Base-by-base conservation (phyloP, 176 grass and related monocot species). In the Luzula sylvatica region DNA sequence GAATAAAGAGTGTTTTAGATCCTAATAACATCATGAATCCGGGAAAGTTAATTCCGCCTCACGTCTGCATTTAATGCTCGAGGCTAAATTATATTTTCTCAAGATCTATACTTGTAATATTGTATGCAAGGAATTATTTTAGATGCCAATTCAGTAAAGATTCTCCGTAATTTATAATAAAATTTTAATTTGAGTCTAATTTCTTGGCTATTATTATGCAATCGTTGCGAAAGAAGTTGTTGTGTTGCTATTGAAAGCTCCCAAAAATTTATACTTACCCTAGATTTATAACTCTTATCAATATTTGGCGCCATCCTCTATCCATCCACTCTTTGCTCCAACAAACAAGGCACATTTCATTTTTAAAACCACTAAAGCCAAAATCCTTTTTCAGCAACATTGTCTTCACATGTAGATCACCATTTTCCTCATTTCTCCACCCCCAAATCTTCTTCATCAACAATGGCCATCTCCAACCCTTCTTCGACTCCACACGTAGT, bases 1-100 rank as follows among this genome's bases (percentile, higher is more conserved):
- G 81, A 52, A 98, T 98, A 76, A 96, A 90, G 42, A 73, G 30
- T 9, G 81, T 73, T 40, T 51, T 96, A 39, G 92, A 96, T 82
- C 85, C 92, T 65, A 90, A 96, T 45, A 65, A 82, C 55, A 96
- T 86, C 64, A 90, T 96, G 92, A 96, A 96, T 50, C 85, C 92
- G 11, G 92, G 92, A 50, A 96, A 96, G 65, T 63, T 96, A 57
- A 90, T 96, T 42, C 92, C 85, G 58, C 85, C 81, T 70, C 92
- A 90, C 20, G 68, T 96, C 59, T 96, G 92, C 65, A 71, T 90
- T 40, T 86, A 74, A 72, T 15, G 38, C 43, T 23, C 35, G 23
- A 17, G 15, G 11, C 43, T 46, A 15, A 46, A 15, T 1, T 23
- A 20, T 23, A 20, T 7, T 58, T 55, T 42, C 4, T 21, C 11